Conservation (phyloP, 2,329 filamentous ascomycete species). For the Fusarium illudens region DNA sequence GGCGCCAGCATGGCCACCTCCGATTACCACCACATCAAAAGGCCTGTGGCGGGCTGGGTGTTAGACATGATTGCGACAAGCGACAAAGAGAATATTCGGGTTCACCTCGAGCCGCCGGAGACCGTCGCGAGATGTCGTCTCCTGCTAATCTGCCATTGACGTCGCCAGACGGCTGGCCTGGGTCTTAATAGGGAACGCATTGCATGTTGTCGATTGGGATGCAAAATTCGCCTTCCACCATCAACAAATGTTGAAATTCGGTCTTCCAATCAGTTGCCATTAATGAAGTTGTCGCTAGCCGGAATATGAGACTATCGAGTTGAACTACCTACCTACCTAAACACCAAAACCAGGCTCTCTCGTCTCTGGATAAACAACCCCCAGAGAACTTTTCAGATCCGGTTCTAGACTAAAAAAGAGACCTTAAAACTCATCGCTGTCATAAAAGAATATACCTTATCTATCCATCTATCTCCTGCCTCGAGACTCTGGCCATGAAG, state of each 20-base stretch:
- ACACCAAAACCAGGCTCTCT: not conserved
- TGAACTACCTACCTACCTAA: not conserved
- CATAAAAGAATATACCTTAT: not conserved
- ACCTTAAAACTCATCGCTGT: constrained; percentile 10
- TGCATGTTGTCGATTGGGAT: constrained; percentile 31
- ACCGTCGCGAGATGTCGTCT: constrained; percentile 45
- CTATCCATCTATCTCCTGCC: constrained; percentile 34
- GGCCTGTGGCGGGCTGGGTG: constrained; percentile 54
- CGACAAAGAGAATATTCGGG: not conserved
- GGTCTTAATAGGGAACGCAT: constrained; percentile 44
- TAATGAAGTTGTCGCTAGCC: constrained; percentile 15
- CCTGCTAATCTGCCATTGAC: constrained; percentile 21
- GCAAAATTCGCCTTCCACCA: constrained; percentile 26
- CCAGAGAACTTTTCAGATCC: not conserved
- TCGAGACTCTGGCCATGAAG: constrained; percentile 78
- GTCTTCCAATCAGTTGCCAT: constrained; percentile 2
- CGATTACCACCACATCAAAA: constrained; percentile 94
- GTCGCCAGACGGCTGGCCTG: constrained; percentile 30
- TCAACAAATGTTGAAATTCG: constrained; percentile 14
- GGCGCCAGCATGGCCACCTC: constrained; percentile 93
- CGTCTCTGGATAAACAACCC: not conserved
- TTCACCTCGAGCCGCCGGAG: constrained; percentile 43
- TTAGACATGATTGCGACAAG: constrained; percentile 16
- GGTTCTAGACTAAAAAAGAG: not conserved
- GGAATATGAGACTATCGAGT: constrained; percentile 22